Evolutionary conservation across 495 filamentous ascomycete species (phyloP).

Genomic region (Aspergillus egyptiacus): DNA sequence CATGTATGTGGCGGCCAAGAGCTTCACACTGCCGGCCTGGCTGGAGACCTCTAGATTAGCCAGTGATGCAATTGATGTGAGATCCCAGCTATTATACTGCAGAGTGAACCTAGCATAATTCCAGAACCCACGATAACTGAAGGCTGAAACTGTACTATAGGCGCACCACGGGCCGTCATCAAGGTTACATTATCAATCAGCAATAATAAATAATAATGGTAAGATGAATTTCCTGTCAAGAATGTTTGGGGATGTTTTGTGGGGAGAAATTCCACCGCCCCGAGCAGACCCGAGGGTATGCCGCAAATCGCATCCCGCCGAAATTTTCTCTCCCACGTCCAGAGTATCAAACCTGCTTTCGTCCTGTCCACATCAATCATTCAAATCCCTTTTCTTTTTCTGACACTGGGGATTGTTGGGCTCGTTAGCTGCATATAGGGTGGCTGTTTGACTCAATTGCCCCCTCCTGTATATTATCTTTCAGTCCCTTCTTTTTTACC

Average conservation of each 20-base stretch:
- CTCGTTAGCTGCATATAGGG: constrained; percentile 24
- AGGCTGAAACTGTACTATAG: too few species aligned
- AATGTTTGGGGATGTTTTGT: constrained; percentile 1
- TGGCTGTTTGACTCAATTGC: constrained; percentile 37
- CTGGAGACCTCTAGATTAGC: too few species aligned
- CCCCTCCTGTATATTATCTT: constrained; percentile 36
- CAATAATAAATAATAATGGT: neutral
- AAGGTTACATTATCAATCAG: neutral
- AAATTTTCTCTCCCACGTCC: constrained; percentile 40
- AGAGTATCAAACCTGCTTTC: constrained; percentile 23
- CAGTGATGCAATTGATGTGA: too few species aligned
- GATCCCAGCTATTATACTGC: too few species aligned
- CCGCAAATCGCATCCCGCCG: constrained; percentile 39
- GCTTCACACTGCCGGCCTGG: too few species aligned
- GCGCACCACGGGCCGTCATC: neutral
- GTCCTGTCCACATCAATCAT: constrained; percentile 21
- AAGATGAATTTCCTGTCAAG: too few species aligned
- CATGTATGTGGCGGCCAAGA: too few species aligned
- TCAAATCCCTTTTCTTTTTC: constrained; percentile 19
- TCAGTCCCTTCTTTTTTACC: constrained; percentile 26
- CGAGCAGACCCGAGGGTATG: constrained; percentile 44
- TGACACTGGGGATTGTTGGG: constrained; percentile 35
- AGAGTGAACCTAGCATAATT: too few species aligned
- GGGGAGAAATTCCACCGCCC: constrained; percentile 4
- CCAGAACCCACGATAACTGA: neutral